These are phyloP conservation scores for Extremus antarcticus DNA, from an alignment of 495 filamentous ascomycete species.

Conservation along the genomic window DNA sequence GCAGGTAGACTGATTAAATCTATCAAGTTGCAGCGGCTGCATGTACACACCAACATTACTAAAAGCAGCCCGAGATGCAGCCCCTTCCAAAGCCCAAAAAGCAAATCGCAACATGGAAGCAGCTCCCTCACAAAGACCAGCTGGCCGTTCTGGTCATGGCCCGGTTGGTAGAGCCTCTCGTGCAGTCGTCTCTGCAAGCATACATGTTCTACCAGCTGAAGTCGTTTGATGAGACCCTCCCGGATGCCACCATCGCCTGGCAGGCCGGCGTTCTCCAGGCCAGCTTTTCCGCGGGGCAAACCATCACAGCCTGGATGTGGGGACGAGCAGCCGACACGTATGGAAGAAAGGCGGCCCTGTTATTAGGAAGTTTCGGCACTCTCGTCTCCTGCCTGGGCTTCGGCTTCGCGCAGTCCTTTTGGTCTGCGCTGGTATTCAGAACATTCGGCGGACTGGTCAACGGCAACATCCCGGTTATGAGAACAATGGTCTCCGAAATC, in stretches of 20 bases:
- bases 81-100: too few relatives aligned
- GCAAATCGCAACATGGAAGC: conserved; percentile 29
- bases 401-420: conserved; percentile 62
- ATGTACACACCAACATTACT: too few relatives aligned
- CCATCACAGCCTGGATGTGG: conserved; percentile 74
- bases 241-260: conserved; percentile 43
- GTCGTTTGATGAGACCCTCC: conserved; percentile 35
- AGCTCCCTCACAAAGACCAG: conserved; percentile 62
- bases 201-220: conserved; percentile 50
- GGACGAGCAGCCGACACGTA: conserved; percentile 62
- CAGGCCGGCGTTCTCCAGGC: conserved; percentile 72
- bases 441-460: conserved; percentile 62
- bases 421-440: conserved; percentile 61
- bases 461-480: conserved; percentile 69
- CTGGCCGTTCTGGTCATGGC: conserved; percentile 62
- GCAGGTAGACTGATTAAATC: too few relatives aligned
- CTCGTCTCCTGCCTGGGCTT: conserved; percentile 65
- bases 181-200: conserved; percentile 62
- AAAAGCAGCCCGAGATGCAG: too few relatives aligned
- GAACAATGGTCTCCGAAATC: conserved; percentile 72
- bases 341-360: conserved; percentile 64
- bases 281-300: conserved; percentile 71
- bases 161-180: conserved; percentile 65
- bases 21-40: too few relatives aligned
- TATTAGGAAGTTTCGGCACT: conserved; percentile 65